These are phyloP conservation scores for Arctium minus DNA, from an alignment of 129 eudicot species.

Conservation along the genomic window DNA sequence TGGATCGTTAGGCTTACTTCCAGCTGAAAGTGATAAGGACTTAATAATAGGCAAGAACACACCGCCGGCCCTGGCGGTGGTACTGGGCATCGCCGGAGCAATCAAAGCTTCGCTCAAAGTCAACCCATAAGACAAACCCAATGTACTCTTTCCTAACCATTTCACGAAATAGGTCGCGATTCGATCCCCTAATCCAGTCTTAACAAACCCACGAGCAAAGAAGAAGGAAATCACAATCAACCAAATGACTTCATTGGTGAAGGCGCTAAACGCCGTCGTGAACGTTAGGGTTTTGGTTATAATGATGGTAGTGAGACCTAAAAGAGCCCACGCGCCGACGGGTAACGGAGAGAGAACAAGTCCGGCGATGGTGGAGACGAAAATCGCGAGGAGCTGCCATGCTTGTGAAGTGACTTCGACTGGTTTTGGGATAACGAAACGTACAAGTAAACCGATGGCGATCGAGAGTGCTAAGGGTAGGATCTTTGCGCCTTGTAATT, in stretches of 20 bases:
- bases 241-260: constrained; percentile 92
- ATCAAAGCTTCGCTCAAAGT: constrained; percentile 83
- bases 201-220: constrained; percentile 81
- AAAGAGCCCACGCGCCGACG: constrained; percentile 90
- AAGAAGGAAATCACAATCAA: constrained; percentile 81
- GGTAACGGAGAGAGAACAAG: constrained; percentile 76
- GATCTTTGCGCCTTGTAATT: constrained; percentile 49
- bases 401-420: constrained; percentile 72
- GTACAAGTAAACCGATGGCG: constrained; percentile 50
- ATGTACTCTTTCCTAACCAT: constrained; percentile 82
- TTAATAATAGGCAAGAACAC: constrained; percentile 89
- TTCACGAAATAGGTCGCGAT: constrained; percentile 86
- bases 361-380: constrained; percentile 79
- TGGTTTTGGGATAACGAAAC: constrained; percentile 65
- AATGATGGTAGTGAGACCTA: constrained; percentile 59
- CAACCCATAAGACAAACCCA: constrained; percentile 87
- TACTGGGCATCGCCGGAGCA: constrained; percentile 98
- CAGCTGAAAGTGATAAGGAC: constrained; percentile 65
- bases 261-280: constrained; percentile 60
- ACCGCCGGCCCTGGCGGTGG: constrained; percentile 96
- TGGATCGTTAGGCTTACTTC: constrained; percentile 70
- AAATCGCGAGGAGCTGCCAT: constrained; percentile 76
- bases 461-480: constrained; percentile 52
- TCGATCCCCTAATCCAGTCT: constrained; percentile 83
- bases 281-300: constrained; percentile 61